Evolutionary conservation across 805 yeast species (phyloP).

Genomic region (Candida parachauliodes): DNA sequence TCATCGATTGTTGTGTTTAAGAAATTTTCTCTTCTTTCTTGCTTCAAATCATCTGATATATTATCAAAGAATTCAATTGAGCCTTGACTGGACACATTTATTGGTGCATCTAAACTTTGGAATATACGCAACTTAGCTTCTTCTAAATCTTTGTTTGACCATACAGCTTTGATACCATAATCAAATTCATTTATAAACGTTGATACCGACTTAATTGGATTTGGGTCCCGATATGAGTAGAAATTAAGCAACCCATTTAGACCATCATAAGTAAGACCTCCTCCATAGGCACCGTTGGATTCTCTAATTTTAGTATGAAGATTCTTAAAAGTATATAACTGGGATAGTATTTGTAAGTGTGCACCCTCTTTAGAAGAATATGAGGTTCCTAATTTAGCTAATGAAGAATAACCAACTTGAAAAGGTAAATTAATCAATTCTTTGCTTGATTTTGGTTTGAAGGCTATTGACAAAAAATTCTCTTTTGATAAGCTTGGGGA

Average conservation of each 20-base stretch:
- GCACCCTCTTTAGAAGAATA: constrained; percentile 78
- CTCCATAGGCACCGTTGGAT: constrained; percentile 97
- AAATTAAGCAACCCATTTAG: constrained; percentile 74
- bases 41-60: constrained; percentile 74
- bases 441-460: constrained; percentile 16
- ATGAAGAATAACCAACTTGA: constrained; percentile 82
- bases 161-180: constrained; percentile 40
- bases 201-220: constrained; percentile 64
- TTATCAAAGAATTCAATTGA: constrained; percentile 60
- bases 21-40: constrained; percentile 70
- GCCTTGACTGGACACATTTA: constrained; percentile 78
- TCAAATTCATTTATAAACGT: constrained; percentile 54
- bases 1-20: constrained; percentile 64
- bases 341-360: constrained; percentile 75
- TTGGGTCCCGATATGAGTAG: constrained; percentile 94
- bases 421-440: constrained; percentile 71
- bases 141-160: constrained; percentile 66
- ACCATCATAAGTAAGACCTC: constrained; percentile 83
- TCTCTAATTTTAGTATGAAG: constrained; percentile 89
- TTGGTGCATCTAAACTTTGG: constrained; percentile 90
- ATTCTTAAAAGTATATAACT: constrained; percentile 74
- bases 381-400: constrained; percentile 61
- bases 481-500: constrained; percentile 6
- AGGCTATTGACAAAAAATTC: constrained; percentile 17
- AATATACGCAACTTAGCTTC: constrained; percentile 90